Conservation (phyloP, 1,284 basidiomycete species). For the Heterobasidion occidentale region DNA sequence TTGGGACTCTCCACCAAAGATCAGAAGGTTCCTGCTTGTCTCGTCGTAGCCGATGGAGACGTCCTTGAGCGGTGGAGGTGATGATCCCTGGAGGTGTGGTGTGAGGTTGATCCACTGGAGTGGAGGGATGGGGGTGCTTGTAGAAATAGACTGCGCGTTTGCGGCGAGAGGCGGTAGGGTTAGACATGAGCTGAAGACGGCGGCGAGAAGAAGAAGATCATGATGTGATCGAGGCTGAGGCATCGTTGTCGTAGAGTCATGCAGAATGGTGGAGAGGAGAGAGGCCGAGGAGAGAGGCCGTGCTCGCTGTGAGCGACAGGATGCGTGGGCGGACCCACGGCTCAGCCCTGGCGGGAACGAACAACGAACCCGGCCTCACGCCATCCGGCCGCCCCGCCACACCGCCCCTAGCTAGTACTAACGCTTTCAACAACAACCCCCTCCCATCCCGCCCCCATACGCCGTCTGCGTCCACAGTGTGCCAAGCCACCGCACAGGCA, state of each 20-base stretch:
- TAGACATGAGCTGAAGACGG: constrained; percentile 18
- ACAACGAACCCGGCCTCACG: not conserved
- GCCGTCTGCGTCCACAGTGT: too few species aligned
- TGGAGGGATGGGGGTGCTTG: constrained; percentile 27
- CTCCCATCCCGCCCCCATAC: too few species aligned
- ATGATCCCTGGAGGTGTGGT: constrained; percentile 38
- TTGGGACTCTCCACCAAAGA: constrained; percentile 70
- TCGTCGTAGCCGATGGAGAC: constrained; percentile 53
- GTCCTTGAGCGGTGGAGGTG: constrained; percentile 60
- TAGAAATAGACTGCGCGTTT: constrained; percentile 21
- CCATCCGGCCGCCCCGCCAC: not conserved
- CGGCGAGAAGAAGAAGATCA: constrained; percentile 11
- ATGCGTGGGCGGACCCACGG: not conserved
- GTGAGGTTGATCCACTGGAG: constrained; percentile 67
- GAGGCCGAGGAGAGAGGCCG: not conserved
- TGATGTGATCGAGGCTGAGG: not conserved
- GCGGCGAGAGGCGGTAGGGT: constrained; percentile 10
- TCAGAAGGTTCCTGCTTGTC: constrained; percentile 44
- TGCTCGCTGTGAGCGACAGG: constrained; percentile 3
- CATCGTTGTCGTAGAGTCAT: not conserved
- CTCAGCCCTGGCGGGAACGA: not conserved
- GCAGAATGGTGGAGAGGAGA: not conserved
- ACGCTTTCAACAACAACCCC: too few species aligned
- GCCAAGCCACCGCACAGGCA: too few species aligned
- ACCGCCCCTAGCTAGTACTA: not conserved